A percentile compares a stretch with the other conserved stretches of the same genome.
phyloP scores from a whole-genome alignment of 345 rosid species.

The Lenwebbia sp. region DNA sequence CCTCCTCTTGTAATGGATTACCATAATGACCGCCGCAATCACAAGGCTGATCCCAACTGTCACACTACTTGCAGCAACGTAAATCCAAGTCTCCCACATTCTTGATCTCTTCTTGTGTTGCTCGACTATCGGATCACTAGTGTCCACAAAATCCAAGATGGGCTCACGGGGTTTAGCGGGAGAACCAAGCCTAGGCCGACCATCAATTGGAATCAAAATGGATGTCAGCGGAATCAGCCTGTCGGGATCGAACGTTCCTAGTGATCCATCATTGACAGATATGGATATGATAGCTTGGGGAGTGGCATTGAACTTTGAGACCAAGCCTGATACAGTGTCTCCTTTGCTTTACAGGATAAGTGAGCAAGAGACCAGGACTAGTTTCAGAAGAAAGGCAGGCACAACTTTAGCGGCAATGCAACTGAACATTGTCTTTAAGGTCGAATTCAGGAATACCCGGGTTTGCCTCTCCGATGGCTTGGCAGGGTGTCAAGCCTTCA shows the following conservation, averaged over 20 bases:
- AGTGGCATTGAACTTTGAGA: conserved; percentile 51
- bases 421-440: conserved; percentile 24
- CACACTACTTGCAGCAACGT: conserved; percentile 40
- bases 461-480: conserved; percentile 42
- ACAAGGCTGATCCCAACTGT: conserved; percentile 45
- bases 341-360: conserved; percentile 54
- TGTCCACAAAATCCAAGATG: conserved; percentile 14
- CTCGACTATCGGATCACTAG: conserved; percentile 11
- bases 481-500: conserved; percentile 64
- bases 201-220: conserved; percentile 51
- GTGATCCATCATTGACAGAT: conserved; percentile 42
- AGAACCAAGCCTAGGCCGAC: conserved; percentile 26
- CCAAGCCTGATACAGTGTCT: conserved; percentile 44
- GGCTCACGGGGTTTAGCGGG: conserved; percentile 26
- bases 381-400: conserved; percentile 39
- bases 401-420: conserved; percentile 56
- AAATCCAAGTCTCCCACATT: conserved; percentile 40
- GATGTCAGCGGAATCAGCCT: conserved; percentile 33
- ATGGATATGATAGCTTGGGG: conserved; percentile 46
- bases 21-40: conserved; percentile 31
- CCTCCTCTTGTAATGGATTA: conserved; percentile 45
- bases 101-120: conserved; percentile 18
- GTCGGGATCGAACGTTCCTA: conserved; percentile 16
- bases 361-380: conserved; percentile 21
- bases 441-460: conserved; percentile 32